Evolutionary conservation across 2,329 filamentous ascomycete genomes (phyloP).

Genomic region (Cladophialophora chaetospira): DNA sequence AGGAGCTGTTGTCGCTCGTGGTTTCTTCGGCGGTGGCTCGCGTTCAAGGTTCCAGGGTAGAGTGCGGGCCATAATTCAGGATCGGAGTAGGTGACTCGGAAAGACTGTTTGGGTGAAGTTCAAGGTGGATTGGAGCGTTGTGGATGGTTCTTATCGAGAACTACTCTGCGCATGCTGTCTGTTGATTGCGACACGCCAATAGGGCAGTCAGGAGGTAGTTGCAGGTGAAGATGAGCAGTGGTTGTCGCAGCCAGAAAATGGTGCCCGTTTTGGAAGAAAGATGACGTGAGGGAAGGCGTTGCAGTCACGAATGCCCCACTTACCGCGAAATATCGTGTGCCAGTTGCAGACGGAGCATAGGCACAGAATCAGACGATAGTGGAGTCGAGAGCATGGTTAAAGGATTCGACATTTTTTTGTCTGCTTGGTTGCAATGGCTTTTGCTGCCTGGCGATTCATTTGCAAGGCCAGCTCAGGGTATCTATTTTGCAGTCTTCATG

Average conservation of each 20-base stretch:
- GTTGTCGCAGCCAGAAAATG: background rate
- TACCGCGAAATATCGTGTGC: background rate
- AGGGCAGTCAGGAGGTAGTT: background rate
- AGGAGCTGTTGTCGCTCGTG: background rate
- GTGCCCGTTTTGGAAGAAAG: background rate
- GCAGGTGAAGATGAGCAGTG: background rate
- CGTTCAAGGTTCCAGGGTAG: constrained; percentile 27
- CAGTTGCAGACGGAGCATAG: background rate
- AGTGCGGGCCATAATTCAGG: constrained; percentile 28
- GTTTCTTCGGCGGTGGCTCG: constrained; percentile 17
- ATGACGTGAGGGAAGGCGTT: too few relatives aligned
- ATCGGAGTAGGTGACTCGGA: background rate
- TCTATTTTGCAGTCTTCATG: constrained; percentile 3
- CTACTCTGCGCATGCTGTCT: constrained; percentile 12
- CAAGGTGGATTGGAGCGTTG: constrained; percentile 23
- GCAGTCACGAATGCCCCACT: too few relatives aligned
- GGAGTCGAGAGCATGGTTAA: background rate
- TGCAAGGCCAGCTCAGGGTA: constrained; percentile 6
- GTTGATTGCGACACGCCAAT: background rate
- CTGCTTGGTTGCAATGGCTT: background rate
- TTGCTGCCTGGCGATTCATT: background rate
- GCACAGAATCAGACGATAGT: too few relatives aligned
- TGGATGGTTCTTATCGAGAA: background rate
- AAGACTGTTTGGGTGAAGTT: background rate
- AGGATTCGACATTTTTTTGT: background rate